A percentile compares a stretch with the other conserved stretches of the same genome.
phyloP scores from a whole-genome alignment of 805 yeast species.

The Ogataea glucozyma region DNA sequence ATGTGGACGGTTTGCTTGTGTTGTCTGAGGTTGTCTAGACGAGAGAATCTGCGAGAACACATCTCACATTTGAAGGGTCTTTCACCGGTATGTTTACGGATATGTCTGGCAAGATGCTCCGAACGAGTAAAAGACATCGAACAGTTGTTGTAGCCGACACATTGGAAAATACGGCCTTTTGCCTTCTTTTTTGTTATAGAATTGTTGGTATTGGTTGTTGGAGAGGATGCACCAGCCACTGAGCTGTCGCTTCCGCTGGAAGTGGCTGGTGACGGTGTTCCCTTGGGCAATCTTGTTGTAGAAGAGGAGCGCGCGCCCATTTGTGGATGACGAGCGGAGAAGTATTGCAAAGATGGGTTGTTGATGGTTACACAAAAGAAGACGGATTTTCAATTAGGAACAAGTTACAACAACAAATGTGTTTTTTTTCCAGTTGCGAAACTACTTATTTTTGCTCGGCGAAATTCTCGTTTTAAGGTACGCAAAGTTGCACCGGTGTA shows the following conservation, averaged over 20 bases:
- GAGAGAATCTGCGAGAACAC: constrained; percentile 74
- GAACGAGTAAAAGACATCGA: constrained; percentile 86
- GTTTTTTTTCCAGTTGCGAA: background rate
- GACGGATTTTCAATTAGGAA: too few relatives aligned
- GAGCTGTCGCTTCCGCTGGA: too few relatives aligned
- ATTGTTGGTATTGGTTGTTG: background rate
- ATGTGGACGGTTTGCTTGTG: constrained; percentile 86
- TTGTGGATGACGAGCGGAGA: too few relatives aligned
- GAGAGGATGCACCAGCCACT: background rate
- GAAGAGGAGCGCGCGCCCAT: constrained; percentile 8
- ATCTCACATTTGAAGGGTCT: constrained; percentile 87
- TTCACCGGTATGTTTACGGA: constrained; percentile 92
- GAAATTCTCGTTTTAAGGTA: constrained; percentile 9
- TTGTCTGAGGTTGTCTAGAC: constrained; percentile 87
- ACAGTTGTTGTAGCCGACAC: constrained; percentile 85
- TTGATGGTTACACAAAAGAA: too few relatives aligned
- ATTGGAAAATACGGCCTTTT: constrained; percentile 73
- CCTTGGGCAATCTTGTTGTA: constrained; percentile 1
- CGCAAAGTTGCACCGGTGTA: too few relatives aligned
- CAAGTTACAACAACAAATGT: background rate
- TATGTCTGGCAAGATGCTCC: constrained; percentile 90
- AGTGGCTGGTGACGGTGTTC: background rate
- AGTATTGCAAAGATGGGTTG: too few relatives aligned
- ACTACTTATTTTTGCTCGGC: constrained; percentile 5
- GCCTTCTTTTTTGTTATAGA: constrained; percentile 37